Conservation (phyloP, 2,329 filamentous ascomycete species). For the Talaromyces albobiverticillius region DNA sequence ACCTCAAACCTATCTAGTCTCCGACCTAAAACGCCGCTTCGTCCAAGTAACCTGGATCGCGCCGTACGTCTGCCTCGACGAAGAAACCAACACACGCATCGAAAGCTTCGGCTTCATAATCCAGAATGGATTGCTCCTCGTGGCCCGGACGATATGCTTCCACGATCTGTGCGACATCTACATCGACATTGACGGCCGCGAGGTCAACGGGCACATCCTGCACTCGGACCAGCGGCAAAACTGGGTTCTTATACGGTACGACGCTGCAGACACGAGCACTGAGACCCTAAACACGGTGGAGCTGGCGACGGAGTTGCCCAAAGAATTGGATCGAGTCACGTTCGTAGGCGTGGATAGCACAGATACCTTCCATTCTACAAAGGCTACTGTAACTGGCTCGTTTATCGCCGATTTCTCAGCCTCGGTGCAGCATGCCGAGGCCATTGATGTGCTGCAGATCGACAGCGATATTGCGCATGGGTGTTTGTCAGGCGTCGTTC, state of each 20-base stretch:
- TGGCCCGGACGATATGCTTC: neutral
- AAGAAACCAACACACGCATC: neutral
- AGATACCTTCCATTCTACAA: constrained; percentile 3
- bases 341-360: constrained; percentile 3
- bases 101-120: constrained; percentile 8
- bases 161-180: constrained; percentile 12
- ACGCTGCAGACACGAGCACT: constrained; percentile 7
- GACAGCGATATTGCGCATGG: neutral
- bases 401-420: constrained; percentile 5
- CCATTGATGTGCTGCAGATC: constrained; percentile 8
- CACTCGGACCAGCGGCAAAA: constrained; percentile 9
- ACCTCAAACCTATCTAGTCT: neutral
- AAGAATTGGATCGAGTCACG: constrained; percentile 8
- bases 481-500: constrained; percentile 7
- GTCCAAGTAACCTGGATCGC: constrained; percentile 10
- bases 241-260: constrained; percentile 8
- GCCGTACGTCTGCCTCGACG: constrained; percentile 5
- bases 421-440: constrained; percentile 7
- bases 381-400: neutral
- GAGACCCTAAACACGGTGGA: neutral
- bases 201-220: constrained; percentile 3
- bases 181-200: constrained; percentile 12
- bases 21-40: constrained; percentile 9
- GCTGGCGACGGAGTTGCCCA: neutral
- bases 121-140: neutral